These are phyloP conservation scores for Fagus crenata DNA, from an alignment of 306 rosid genomes.

Conservation along the genomic window DNA sequence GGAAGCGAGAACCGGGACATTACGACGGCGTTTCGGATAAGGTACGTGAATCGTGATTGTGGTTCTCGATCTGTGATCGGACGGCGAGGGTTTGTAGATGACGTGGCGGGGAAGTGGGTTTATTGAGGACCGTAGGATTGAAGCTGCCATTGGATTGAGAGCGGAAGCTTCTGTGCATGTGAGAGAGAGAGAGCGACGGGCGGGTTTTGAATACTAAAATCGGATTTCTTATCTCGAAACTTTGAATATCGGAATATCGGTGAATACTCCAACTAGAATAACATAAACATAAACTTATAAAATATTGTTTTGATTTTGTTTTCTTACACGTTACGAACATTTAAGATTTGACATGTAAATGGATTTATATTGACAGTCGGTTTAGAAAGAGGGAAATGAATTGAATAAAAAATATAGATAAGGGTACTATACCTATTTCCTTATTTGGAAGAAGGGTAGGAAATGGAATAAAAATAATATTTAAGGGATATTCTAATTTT, in stretches of 20 bases:
- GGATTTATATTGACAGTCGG: too few species aligned
- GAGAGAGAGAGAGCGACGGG: not conserved
- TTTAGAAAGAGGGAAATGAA: too few species aligned
- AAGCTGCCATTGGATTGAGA: conserved; percentile 31
- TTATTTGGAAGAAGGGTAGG: too few species aligned
- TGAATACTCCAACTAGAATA: too few species aligned
- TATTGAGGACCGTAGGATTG: conserved; percentile 28
- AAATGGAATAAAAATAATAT: too few species aligned
- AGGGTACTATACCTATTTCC: too few species aligned
- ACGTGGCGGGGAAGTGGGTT: conserved; percentile 5
- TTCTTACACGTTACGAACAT: too few species aligned
- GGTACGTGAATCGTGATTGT: conserved; percentile 9
- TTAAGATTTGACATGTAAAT: too few species aligned
- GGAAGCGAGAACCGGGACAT: conserved; percentile 35
- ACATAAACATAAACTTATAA: too few species aligned
- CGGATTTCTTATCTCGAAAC: not conserved
- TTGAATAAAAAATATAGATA: too few species aligned
- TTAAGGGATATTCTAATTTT: too few species aligned
- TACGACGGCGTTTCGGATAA: conserved; percentile 39
- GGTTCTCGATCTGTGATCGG: not conserved
- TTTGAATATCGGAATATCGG: not conserved
- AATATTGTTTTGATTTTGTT: too few species aligned
- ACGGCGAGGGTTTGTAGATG: conserved; percentile 3
- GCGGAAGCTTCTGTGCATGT: not conserved
- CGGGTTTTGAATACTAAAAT: not conserved